Evolutionary conservation across 2,329 filamentous ascomycete genomes (phyloP), one percentile per base, ranked within the genome.

Genomic region (Colletotrichum coccodes): DNA sequence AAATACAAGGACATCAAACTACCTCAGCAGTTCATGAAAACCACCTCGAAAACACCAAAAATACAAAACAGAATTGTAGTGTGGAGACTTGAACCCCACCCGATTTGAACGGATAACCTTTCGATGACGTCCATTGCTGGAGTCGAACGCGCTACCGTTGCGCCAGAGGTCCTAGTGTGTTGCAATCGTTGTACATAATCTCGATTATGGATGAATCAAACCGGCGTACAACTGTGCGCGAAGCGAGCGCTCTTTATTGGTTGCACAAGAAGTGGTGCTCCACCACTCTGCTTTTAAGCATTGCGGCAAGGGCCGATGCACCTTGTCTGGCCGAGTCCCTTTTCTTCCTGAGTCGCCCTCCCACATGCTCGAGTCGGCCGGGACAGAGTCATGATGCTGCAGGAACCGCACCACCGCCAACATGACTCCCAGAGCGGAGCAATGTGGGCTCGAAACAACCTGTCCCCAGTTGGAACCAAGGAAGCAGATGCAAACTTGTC

Each of bases 141-240:
- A 69, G 66, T 69, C 66, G 66, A 69, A 69, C 49, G 66, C 66
- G 66, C 66, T 69, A 66, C 61, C 66, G 49, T 66, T 69, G 66
- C 66, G 66, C 66, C 66, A 69, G 58, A 26, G 42, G 66, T 38
- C 66, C 34, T 58, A 16, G 14, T 42, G n/a, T n/a, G 21, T 6
- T 32, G n/a, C 6, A 7, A n/a, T n/a, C n/a, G 28, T 32, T 52
- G 3, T 0, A 0, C 3, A 14, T 8, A 1, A 21, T 11, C 7
- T 16, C 4, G 42, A 1, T 36, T 18, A 66, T 66, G 21, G 46
- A 50, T 7, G n/a, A 34, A 3, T 26, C 32, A 21, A 9, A 1
- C 3, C 3, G 21, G 30, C 4, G 23, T 32, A 18, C 9, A 7
- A 8, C n/a, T 9, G 21, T 30, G 52, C 42, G 47, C 44, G 14